Evolutionary conservation across 495 filamentous ascomycete species (phyloP), one percentile per base, ranked within the genome.

Genomic region (Aspergillus carlsbadensis): DNA sequence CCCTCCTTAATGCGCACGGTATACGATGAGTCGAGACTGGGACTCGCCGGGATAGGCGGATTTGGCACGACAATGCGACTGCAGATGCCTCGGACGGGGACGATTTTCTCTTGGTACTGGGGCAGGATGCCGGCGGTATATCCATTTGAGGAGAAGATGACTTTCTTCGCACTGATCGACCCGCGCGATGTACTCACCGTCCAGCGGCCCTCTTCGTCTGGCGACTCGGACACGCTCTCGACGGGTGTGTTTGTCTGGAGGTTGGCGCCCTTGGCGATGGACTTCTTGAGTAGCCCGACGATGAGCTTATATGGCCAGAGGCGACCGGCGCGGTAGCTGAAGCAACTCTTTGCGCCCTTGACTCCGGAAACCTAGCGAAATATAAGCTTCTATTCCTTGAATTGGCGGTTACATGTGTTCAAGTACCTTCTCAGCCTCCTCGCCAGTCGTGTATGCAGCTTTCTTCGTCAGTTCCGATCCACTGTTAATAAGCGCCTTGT

Each of bases 271-370:
- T 65, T 60, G 0, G 65, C 67, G 1, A 94, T 67, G 0, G 85
- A 73, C 0, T 72, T 70, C 60, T 86, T 80, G 0, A 95, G 70
- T 1, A 92, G 75, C 56, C 80, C 82, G 4, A 84, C 68, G 8
- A 94, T 84, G 24, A 92, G 80, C 67, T 95, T 95, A 67, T 94
- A 95, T 0, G 91, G 91, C 89, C 89, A 95, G 7, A 84, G 65
- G 22, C 74, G 71, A 0, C 70, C 78, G 3, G 81, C 74, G 2
- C 68, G 63, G 11, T 69, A 69, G 11, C 61, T 62, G 44, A 73
- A 69, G 10, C 72, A 79, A 1, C 78, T 67, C 24, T 57, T 68
- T 0, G 79, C 79, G 5, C 76, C 80, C 37, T 75, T 72, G 15
- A 82, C 81, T 21, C 71, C 75, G 7, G 76, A 72, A 33, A 81